A percentile compares a stretch with the other conserved stretches of the same genome.
phyloP scores from a whole-genome alignment of 2,329 filamentous ascomycete species.

The Colletotrichum lupini region DNA sequence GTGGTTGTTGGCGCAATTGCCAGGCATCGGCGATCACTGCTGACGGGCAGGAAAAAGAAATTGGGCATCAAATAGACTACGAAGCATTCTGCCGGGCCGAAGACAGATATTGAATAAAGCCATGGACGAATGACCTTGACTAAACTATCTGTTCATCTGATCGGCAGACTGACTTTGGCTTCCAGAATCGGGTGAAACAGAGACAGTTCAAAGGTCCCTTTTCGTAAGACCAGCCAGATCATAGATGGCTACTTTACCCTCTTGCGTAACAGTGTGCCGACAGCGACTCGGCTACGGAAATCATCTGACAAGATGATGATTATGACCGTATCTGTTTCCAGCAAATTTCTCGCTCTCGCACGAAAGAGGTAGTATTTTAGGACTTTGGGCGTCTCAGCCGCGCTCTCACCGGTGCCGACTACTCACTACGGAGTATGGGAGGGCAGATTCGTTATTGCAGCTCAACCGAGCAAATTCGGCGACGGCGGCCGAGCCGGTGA shows the following conservation, averaged over 20 bases:
- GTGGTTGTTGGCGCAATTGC: background rate
- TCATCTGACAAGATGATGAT: background rate
- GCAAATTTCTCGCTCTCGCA: background rate
- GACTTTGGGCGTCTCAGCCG: background rate
- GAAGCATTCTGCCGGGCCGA: background rate
- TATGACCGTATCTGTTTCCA: too few relatives aligned
- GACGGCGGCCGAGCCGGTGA: background rate
- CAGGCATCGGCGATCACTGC: slow-evolving; percentile 10
- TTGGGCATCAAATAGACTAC: background rate
- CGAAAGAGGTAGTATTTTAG: background rate
- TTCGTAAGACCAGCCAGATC: background rate
- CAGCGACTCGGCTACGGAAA: background rate
- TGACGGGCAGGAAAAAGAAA: slow-evolving; percentile 6
- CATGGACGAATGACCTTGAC: background rate
- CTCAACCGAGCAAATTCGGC: slow-evolving; percentile 4
- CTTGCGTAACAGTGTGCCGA: background rate
- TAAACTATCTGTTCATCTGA: slow-evolving; percentile 11
- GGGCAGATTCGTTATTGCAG: background rate
- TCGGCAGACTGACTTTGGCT: background rate
- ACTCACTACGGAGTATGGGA: background rate
- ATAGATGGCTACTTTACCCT: background rate
- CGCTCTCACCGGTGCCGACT: background rate
- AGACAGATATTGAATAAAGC: background rate
- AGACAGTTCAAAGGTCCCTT: background rate
- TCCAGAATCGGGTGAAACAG: slow-evolving; percentile 15